Evolutionary conservation across 2,329 filamentous ascomycete genomes (phyloP), one percentile per base, ranked within the genome.

Genomic region (Fusarium metavorans): DNA sequence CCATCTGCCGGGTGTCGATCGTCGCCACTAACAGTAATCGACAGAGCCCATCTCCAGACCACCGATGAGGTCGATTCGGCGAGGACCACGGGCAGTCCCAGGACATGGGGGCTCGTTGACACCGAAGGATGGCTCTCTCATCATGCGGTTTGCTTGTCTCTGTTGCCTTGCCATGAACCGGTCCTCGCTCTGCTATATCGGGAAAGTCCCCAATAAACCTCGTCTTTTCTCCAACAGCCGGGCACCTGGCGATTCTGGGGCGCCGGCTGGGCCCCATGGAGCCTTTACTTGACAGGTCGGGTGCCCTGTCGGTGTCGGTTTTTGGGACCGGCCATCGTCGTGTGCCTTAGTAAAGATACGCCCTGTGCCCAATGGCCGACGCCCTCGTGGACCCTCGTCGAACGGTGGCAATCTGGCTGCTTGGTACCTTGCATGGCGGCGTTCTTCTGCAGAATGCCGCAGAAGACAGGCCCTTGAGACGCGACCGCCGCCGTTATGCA

Each of bases 361-460:
- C 35, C 64, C 57, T 35, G 50, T 35, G 30, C 52, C 52, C 52
- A 57, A 57, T 63, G 27, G 39, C 43, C 43, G 34, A 71, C 73
- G 56, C 72, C 64, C 56, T 76, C 59, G 64, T 59, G 59, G 59
- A 61, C 50, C 66, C 59, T 57, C 63, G 39, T 61, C 52, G 39
- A 52, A 45, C 41, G 50, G 70, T 75, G 70, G 73, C 70, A 68
- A 70, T 71, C 57, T 67, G 50, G 59, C 62, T 66, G 72, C 65
- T 70, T 58, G 54, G 77, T 79, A 79, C 77, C 77, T 79, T 79
- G 76, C 77, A 79, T 79, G 65, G 69, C 67, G 74, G 66, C 59
- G 66, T 67, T 59, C 62, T 74, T 71, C 64, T 77, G 68, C 76
- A 77, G 71, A 71, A 65, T 69, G 64, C 45, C 57, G 58, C 67